Evolutionary conservation across 495 filamentous ascomycete species (phyloP), one percentile per base, ranked within the genome.

Genomic region (Aspergillus cavernicola): DNA sequence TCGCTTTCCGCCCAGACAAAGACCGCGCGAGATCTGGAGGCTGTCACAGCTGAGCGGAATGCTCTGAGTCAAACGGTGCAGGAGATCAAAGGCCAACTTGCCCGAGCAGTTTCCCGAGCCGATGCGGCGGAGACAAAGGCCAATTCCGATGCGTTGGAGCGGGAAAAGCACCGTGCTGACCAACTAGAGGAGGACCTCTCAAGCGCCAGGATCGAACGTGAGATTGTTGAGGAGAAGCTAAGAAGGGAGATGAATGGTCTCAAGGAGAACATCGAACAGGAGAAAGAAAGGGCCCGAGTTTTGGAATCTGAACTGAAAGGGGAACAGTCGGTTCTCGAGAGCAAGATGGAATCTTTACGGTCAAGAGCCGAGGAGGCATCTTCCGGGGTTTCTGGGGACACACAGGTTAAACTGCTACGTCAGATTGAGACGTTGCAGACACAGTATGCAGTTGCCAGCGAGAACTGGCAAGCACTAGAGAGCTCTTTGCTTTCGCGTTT

Each of bases 391-490:
- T 80, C 80, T 6, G 87, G 90, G 6, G 91, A 97, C 64, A 84
- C 88, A 0, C 90, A 95, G 59, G 89, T 86, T 19, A 96, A 97
- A 65, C 76, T 99, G 19, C 74, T 97, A 18, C 83, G 95, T 38
- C 95, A 97, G 69, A 84, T 97, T 24, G 95, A 99, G 75, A 97
- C 89, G 2, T 71, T 99, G 43, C 95, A 97, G 70, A 92, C 87
- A 4, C 95, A 99, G 68, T 95, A 99, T 67, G 85, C 90, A 0
- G 83, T 90, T 44, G 93, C 95, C 2, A 92, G 88, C 55, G 91
- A 95, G 60, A 99, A 97, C 65, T 99, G 95, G 95, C 91, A 97
- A 54, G 88, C 90, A 0, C 88, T 97, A 40, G 92, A 99, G 59
- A 81, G 87, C 11, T 91, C 88, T 0, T 70, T 97, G 39, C 77